phyloP scores from a whole-genome alignment of 768 basidiomycete species.

The Lyophyllum shimeji region DNA sequence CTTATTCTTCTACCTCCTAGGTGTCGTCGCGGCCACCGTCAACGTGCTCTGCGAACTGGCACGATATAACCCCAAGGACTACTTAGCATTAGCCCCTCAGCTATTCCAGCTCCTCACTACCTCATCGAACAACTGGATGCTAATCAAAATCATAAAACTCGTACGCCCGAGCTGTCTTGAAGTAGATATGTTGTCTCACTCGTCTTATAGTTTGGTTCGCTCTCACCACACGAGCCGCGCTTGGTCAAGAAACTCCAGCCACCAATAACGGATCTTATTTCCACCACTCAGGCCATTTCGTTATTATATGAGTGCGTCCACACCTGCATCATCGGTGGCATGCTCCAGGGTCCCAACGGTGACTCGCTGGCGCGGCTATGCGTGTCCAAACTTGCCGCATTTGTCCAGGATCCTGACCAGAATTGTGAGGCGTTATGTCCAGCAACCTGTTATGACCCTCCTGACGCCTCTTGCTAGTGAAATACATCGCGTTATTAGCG shows the following conservation, averaged over 20 bases:
- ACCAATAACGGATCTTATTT: constrained; percentile 93
- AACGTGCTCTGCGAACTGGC: constrained; percentile 94
- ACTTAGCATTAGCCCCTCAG: constrained; percentile 86
- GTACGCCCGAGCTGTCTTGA: constrained; percentile 37
- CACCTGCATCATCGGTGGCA: constrained; percentile 96
- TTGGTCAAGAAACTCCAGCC: constrained; percentile 92
- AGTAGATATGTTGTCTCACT: neutral
- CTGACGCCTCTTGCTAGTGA: constrained; percentile 56
- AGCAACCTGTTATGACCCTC: constrained; percentile 1
- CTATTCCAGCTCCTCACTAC: constrained; percentile 91
- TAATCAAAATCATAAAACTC: constrained; percentile 97
- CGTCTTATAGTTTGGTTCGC: constrained; percentile 77
- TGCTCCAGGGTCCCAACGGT: constrained; percentile 81
- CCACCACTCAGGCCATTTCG: constrained; percentile 93
- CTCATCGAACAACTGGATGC: constrained; percentile 99
- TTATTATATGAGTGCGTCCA: constrained; percentile 97
- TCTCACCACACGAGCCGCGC: constrained; percentile 90
- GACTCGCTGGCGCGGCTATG: constrained; percentile 82
- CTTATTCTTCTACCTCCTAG: constrained; percentile 33
- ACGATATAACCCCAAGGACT: constrained; percentile 74
- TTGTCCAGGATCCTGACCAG: constrained; percentile 91
- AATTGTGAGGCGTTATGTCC: constrained; percentile 64
- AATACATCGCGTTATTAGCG: constrained; percentile 94
- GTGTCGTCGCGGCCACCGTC: constrained; percentile 91
- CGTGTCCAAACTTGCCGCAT: constrained; percentile 90